Evolutionary conservation across 306 rosid genomes (phyloP).

Genomic region (Quercus bicolor): DNA sequence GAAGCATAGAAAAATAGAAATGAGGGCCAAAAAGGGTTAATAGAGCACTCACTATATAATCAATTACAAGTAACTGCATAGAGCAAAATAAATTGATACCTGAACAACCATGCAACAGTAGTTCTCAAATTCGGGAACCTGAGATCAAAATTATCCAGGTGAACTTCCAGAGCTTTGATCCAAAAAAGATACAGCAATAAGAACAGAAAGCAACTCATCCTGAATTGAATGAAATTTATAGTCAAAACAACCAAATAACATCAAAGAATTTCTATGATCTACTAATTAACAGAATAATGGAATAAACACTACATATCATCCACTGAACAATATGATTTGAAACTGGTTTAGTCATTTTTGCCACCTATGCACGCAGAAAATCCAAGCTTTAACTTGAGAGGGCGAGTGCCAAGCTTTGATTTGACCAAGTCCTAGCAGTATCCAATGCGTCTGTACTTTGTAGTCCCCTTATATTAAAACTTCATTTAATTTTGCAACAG

Average conservation of each 20-base stretch:
- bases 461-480: neutral
- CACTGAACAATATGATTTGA: slow-evolving; percentile 23
- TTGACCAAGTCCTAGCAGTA: slow-evolving; percentile 3
- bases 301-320: slow-evolving; percentile 31
- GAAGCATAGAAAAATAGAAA: slow-evolving; percentile 20
- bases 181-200: slow-evolving; percentile 41
- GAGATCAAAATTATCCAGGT: slow-evolving; percentile 30
- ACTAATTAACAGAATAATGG: slow-evolving; percentile 18
- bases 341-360: slow-evolving; percentile 3
- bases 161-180: slow-evolving; percentile 44
- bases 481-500: neutral
- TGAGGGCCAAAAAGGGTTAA: neutral
- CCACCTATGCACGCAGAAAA: slow-evolving; percentile 19
- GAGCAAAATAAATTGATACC: slow-evolving; percentile 27
- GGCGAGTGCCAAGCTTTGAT: neutral
- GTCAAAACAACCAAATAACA: slow-evolving; percentile 31
- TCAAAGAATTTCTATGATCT: neutral
- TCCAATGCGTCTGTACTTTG: neutral
- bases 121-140: slow-evolving; percentile 19
- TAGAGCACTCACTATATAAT: slow-evolving; percentile 8
- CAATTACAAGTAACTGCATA: neutral
- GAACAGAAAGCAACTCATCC: slow-evolving; percentile 45
- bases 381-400: slow-evolving; percentile 2
- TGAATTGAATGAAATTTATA: slow-evolving; percentile 37
- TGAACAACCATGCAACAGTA: slow-evolving; percentile 23